These are phyloP conservation scores for Agapanthus africanus DNA, from an alignment of 106 monocot species.

Conservation along the genomic window DNA sequence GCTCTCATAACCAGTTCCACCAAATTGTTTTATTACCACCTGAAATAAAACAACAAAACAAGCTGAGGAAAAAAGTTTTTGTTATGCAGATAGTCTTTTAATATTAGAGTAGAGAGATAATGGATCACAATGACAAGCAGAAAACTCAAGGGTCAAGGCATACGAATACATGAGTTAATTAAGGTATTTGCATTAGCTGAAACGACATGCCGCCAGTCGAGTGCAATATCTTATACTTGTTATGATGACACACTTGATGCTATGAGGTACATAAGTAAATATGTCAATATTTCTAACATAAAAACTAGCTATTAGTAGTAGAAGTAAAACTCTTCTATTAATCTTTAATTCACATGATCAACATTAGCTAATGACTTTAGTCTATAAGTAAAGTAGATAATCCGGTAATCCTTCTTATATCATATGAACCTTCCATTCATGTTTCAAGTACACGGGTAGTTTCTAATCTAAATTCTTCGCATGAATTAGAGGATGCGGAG, in stretches of 20 bases:
- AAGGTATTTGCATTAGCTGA: background rate
- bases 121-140: background rate
- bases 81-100: background rate
- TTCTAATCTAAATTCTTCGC: background rate
- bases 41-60: constrained; percentile 24
- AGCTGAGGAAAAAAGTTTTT: background rate
- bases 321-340: too few relatives aligned
- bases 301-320: too few relatives aligned
- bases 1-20: constrained; percentile 82
- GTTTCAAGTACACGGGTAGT: background rate
- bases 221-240: background rate
- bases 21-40: constrained; percentile 96
- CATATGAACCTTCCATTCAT: background rate
- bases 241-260: background rate
- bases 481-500: too few relatives aligned
- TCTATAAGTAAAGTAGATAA: background rate
- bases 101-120: background rate
- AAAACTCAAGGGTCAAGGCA: background rate
- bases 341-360: background rate
- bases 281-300: too few relatives aligned
- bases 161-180: background rate
- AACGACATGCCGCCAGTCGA: background rate
- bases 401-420: background rate
- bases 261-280: background rate
- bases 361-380: background rate